Evolutionary conservation across 495 filamentous ascomycete species (phyloP).

Genomic region (Pyrenopolyporus hunteri): DNA sequence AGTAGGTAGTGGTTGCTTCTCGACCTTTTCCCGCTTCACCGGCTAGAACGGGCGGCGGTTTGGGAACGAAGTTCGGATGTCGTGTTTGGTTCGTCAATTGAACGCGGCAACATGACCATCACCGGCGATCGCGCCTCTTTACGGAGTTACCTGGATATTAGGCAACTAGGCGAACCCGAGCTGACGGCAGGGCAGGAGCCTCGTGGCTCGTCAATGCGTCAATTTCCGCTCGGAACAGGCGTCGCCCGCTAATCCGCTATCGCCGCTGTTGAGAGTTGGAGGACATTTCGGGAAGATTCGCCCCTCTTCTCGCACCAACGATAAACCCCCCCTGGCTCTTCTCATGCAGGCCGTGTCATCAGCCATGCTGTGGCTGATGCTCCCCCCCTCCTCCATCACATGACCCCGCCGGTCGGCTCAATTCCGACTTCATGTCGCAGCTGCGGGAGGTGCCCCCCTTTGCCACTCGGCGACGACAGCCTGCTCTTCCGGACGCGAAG

Average conservation of each 20-base stretch:
- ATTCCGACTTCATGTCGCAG: slow-evolving; percentile 27
- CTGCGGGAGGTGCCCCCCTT: too few relatives aligned
- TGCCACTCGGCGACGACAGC: slow-evolving; percentile 6
- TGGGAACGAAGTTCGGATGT: slow-evolving; percentile 12
- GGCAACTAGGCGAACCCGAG: slow-evolving; percentile 3
- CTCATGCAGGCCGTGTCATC: not conserved
- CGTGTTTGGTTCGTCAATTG: slow-evolving; percentile 12
- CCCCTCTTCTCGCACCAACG: slow-evolving; percentile 25
- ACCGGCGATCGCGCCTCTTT: slow-evolving; percentile 16
- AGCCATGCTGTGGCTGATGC: slow-evolving; percentile 21
- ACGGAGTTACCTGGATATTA: not conserved
- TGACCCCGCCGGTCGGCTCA: slow-evolving; percentile 17
- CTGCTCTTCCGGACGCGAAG: not conserved
- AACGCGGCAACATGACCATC: slow-evolving; percentile 14
- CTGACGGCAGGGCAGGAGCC: slow-evolving; percentile 23
- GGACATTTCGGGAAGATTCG: slow-evolving; percentile 33
- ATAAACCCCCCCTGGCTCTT: not conserved
- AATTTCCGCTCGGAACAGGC: slow-evolving; percentile 20
- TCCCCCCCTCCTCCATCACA: slow-evolving; percentile 5
- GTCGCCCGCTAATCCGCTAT: slow-evolving; percentile 14
- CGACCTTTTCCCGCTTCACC: not conserved
- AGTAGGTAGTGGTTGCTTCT: not conserved
- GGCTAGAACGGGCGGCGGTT: not conserved
- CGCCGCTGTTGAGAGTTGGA: slow-evolving; percentile 9
- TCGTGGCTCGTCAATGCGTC: slow-evolving; percentile 2